A percentile compares a stretch with the other conserved stretches of the same genome.
Evolutionary conservation across 768 basidiomycete species (phyloP).

Genomic region (Russula virescens): DNA sequence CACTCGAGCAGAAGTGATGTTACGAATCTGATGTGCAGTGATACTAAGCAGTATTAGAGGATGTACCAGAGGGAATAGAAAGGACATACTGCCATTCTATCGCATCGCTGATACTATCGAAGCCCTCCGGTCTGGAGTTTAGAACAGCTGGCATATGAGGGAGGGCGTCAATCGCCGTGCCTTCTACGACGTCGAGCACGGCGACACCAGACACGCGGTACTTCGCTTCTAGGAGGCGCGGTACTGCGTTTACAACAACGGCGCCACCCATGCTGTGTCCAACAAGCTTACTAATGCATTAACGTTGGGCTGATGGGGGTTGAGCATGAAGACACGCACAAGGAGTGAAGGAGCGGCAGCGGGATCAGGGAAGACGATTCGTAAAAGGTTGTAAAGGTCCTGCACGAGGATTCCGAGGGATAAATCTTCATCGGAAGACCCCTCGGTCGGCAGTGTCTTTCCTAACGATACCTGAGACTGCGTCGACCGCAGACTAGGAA

Average conservation of each 20-base stretch:
- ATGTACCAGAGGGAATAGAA: not conserved
- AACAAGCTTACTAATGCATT: conserved; percentile 48
- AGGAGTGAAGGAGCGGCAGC: conserved; percentile 62
- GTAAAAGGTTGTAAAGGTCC: conserved; percentile 69
- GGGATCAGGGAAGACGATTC: conserved; percentile 63
- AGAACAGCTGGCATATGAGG: conserved; percentile 89
- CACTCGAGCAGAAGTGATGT: conserved; percentile 73
- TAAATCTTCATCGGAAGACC: conserved; percentile 48
- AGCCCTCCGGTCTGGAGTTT: conserved; percentile 79
- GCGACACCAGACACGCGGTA: conserved; percentile 73
- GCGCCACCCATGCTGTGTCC: conserved; percentile 98
- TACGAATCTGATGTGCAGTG: conserved; percentile 75
- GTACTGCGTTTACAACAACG: conserved; percentile 68
- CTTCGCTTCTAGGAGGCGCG: conserved; percentile 56
- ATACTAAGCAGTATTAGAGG: conserved; percentile 42
- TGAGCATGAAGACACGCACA: conserved; percentile 40
- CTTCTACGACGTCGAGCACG: conserved; percentile 88
- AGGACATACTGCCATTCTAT: conserved; percentile 90
- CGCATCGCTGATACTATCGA: conserved; percentile 76
- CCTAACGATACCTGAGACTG: conserved; percentile 38
- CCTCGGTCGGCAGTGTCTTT: conserved; percentile 49
- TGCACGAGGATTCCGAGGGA: conserved; percentile 64
- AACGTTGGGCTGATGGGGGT: not conserved
- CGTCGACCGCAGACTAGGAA: not conserved
- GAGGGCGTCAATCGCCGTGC: conserved; percentile 88